Percentiles rank a stretch among this genome's conserved stretches.
Evolutionary conservation across 371 early-diverging fungal genomes (phyloP).

Genomic region (Lichtheimia ramosa): DNA sequence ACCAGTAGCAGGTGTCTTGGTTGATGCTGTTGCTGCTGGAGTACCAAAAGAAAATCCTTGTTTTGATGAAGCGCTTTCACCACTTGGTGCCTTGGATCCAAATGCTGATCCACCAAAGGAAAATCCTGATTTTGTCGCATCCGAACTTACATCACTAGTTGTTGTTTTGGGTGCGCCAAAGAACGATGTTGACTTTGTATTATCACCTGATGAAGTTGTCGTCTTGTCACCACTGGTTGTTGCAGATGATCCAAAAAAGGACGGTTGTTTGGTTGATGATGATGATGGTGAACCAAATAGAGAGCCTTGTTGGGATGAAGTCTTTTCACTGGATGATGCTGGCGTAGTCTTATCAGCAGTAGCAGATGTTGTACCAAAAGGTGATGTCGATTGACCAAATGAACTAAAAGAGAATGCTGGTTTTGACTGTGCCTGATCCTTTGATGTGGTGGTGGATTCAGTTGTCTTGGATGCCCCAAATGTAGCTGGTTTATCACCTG

Average conservation of each 20-base stretch:
- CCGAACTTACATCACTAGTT: background rate
- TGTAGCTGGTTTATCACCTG: background rate
- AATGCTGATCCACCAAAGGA: background rate
- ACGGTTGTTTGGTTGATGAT: background rate
- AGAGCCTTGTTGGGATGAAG: background rate
- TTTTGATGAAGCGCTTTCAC: background rate
- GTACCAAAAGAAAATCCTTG: constrained; percentile 1
- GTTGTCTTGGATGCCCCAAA: background rate
- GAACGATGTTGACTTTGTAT: background rate
- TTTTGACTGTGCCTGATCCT: too few relatives aligned
- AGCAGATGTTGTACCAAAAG: too few relatives aligned
- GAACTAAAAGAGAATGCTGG: too few relatives aligned
- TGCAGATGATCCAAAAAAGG: background rate
- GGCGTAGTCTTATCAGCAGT: background rate
- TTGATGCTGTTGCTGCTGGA: background rate
- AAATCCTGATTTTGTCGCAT: background rate
- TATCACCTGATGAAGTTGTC: background rate
- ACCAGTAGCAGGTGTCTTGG: background rate
- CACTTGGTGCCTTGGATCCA: background rate
- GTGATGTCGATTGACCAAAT: too few relatives aligned
- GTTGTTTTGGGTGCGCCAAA: background rate
- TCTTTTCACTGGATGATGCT: background rate
- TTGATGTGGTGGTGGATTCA: too few relatives aligned
- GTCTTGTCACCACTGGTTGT: background rate
- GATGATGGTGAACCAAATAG: constrained; percentile 1